Conservation (phyloP, 1,139 yeast species). For the Insectozyma bohioensis region DNA sequence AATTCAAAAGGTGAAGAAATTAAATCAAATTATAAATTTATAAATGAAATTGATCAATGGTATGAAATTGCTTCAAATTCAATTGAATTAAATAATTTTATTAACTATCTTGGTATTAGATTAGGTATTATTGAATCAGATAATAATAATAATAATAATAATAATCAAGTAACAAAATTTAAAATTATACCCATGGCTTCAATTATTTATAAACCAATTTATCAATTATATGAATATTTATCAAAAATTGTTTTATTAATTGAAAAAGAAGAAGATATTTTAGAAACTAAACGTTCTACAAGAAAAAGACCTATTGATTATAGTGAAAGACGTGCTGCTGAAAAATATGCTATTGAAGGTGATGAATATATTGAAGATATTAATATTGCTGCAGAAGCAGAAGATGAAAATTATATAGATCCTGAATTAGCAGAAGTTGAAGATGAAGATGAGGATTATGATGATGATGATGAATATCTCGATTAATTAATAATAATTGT, state of each 20-base stretch:
- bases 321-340: conserved; percentile 18
- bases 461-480: conserved; percentile 12
- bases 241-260: conserved; percentile 23
- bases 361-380: conserved; percentile 17
- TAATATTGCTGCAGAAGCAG: too few relatives aligned
- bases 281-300: conserved; percentile 14
- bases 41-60: conserved; percentile 27
- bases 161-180: not conserved
- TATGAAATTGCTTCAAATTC: conserved; percentile 44
- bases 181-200: conserved; percentile 23
- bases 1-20: conserved; percentile 25
- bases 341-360: conserved; percentile 19
- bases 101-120: conserved; percentile 24
- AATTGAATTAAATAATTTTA: conserved; percentile 31
- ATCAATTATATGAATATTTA: conserved; percentile 27
- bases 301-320: conserved; percentile 19
- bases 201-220: conserved; percentile 26
- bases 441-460: conserved; percentile 17
- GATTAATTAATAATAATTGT: too few relatives aligned
- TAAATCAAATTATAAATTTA: conserved; percentile 4
- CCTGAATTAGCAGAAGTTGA: conserved; percentile 12
- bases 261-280: conserved; percentile 19
- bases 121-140: conserved; percentile 15
- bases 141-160: not conserved
- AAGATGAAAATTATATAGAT: conserved; percentile 22